Conservation (phyloP, 495 filamentous ascomycete species). For the Xylaria flabelliformis region DNA sequence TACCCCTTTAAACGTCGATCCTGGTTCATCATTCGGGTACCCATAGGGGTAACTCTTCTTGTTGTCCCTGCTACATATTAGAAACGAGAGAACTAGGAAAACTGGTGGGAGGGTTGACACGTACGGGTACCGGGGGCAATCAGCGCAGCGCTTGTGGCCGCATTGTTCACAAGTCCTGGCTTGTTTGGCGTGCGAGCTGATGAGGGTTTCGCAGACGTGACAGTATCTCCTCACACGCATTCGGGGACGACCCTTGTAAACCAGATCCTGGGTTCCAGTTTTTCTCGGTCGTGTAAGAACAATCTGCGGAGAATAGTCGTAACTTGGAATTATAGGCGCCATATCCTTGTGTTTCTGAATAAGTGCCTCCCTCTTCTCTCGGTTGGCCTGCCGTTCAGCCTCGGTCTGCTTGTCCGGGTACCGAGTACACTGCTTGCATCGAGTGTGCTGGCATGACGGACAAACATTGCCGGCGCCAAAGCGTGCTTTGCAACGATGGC, state of each 20-base stretch:
- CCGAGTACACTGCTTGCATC: slow-evolving; percentile 81
- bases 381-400: slow-evolving; percentile 56
- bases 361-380: slow-evolving; percentile 50
- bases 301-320: slow-evolving; percentile 49
- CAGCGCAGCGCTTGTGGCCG: slow-evolving; percentile 77
- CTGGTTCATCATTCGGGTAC: slow-evolving; percentile 72
- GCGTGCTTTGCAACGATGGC: slow-evolving; percentile 75
- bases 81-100: neutral
- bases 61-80: slow-evolving; percentile 59
- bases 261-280: slow-evolving; percentile 70
- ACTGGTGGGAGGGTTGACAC: slow-evolving; percentile 39
- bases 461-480: slow-evolving; percentile 77
- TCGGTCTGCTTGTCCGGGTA: slow-evolving; percentile 64
- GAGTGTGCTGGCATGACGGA: slow-evolving; percentile 72
- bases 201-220: slow-evolving; percentile 73
- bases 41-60: slow-evolving; percentile 76
- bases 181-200: slow-evolving; percentile 58
- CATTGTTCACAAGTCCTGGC: slow-evolving; percentile 73
- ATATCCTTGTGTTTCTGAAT: slow-evolving; percentile 58
- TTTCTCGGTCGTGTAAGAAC: slow-evolving; percentile 68
- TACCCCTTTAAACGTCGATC: slow-evolving; percentile 53
- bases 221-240: slow-evolving; percentile 80
- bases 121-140: slow-evolving; percentile 83
- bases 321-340: slow-evolving; percentile 54
- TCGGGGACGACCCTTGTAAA: slow-evolving; percentile 64